Evolutionary conservation across 345 rosid genomes (phyloP).

Genomic region (Kandelia obovata): DNA sequence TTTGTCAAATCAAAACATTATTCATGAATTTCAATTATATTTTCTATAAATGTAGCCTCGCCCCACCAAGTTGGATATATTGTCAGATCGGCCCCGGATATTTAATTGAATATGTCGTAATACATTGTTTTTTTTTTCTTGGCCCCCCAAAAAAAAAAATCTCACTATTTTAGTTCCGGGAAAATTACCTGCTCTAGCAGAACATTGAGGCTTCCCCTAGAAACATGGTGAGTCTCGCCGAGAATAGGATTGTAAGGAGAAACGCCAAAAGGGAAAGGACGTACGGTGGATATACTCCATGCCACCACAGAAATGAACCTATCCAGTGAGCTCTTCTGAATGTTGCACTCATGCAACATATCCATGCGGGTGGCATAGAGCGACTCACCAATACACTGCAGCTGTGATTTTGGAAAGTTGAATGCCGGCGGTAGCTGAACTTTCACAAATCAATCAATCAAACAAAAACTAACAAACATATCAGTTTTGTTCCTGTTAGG

Average conservation of each 20-base stretch:
- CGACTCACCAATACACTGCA: constrained; percentile 70
- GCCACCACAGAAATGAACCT: constrained; percentile 53
- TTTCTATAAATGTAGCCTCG: too few relatives aligned
- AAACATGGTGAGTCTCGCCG: constrained; percentile 92
- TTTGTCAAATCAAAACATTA: too few relatives aligned
- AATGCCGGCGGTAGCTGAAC: constrained; percentile 65
- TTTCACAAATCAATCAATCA: not conserved
- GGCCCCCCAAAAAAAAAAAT: too few relatives aligned
- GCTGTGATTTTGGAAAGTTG: constrained; percentile 82
- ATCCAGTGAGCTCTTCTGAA: constrained; percentile 42
- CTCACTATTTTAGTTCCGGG: too few relatives aligned
- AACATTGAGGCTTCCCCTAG: constrained; percentile 58
- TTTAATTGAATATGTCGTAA: too few relatives aligned
- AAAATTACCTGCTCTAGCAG: constrained; percentile 60
- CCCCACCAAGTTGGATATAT: too few relatives aligned
- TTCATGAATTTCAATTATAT: too few relatives aligned
- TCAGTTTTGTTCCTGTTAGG: not conserved
- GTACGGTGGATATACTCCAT: constrained; percentile 63
- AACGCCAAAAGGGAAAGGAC: constrained; percentile 57
- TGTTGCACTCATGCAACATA: constrained; percentile 44
- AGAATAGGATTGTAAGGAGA: constrained; percentile 83
- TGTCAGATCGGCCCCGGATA: too few relatives aligned
- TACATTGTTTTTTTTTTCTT: too few relatives aligned
- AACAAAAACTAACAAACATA: not conserved
- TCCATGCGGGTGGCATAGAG: constrained; percentile 47